Percentiles rank a stretch among this genome's conserved stretches.
Evolutionary conservation across 768 basidiomycete species (phyloP).

Genomic region (Serpula lacrymans): DNA sequence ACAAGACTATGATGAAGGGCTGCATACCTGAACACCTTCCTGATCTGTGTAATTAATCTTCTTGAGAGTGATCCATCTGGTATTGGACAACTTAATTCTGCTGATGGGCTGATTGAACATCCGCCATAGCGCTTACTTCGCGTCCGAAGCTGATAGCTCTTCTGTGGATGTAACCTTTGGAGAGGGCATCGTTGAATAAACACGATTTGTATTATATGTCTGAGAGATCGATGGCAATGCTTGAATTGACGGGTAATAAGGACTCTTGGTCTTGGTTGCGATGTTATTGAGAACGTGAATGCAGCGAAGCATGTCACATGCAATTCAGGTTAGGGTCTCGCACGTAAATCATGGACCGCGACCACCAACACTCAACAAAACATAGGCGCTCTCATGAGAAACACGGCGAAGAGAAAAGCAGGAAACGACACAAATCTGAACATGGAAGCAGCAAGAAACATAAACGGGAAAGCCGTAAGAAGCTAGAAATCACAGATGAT

Average conservation of each 20-base stretch:
- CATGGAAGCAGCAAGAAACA: slow-evolving; percentile 38
- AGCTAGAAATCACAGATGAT: slow-evolving; percentile 55
- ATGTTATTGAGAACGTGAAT: too few species aligned
- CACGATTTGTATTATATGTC: too few species aligned
- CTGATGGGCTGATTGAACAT: neutral
- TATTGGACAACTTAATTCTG: neutral
- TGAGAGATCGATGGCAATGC: too few species aligned
- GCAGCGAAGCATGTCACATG: too few species aligned
- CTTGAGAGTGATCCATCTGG: slow-evolving; percentile 82
- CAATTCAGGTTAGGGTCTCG: too few species aligned
- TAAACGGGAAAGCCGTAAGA: slow-evolving; percentile 31
- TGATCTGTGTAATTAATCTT: slow-evolving; percentile 79
- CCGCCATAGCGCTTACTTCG: slow-evolving; percentile 42
- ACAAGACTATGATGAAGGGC: neutral
- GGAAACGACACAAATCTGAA: slow-evolving; percentile 53
- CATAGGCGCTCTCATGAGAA: slow-evolving; percentile 31
- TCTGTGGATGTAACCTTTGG: slow-evolving; percentile 53
- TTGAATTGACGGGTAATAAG: too few species aligned
- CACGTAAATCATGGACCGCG: too few species aligned
- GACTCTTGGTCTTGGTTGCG: too few species aligned
- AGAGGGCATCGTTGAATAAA: slow-evolving; percentile 30
- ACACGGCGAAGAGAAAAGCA: slow-evolving; percentile 43
- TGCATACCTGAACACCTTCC: slow-evolving; percentile 64
- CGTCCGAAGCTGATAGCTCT: slow-evolving; percentile 51
- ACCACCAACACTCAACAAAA: slow-evolving; percentile 18